Conservation (phyloP, 2,329 filamentous ascomycete genomes). For the Tolypocladium ovalisporum region DNA sequence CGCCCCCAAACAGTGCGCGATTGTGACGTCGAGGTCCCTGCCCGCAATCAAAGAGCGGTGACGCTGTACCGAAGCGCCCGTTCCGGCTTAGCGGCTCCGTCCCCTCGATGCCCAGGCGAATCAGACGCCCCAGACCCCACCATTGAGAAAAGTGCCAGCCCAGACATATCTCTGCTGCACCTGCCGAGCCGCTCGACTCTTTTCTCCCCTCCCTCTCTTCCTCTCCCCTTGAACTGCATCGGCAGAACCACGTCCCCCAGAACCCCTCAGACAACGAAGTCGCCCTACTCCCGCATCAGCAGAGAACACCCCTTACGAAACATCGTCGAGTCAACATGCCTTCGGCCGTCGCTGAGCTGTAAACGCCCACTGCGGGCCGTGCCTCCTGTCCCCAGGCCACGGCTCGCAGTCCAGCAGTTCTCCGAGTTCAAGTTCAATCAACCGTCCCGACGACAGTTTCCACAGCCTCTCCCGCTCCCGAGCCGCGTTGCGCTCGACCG, state of each 20-base stretch:
- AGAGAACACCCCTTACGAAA: constrained; percentile 36
- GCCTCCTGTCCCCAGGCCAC: constrained; percentile 26
- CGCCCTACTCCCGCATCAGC: constrained; percentile 25
- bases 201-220: constrained; percentile 2
- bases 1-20: not conserved
- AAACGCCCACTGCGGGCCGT: constrained; percentile 73
- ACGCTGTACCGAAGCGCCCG: constrained; percentile 1
- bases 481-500: constrained; percentile 18
- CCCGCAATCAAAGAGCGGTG: constrained; percentile 4
- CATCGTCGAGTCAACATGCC: constrained; percentile 62
- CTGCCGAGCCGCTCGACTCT: constrained; percentile 3
- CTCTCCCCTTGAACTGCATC: constrained; percentile 17
- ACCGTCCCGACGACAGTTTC: constrained; percentile 52
- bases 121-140: constrained; percentile 10
- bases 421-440: constrained; percentile 55
- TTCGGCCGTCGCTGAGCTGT: constrained; percentile 82
- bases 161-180: constrained; percentile 6
- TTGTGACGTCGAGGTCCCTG: not conserved
- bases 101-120: constrained; percentile 4
- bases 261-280: constrained; percentile 53
- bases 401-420: constrained; percentile 81
- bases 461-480: constrained; percentile 42
- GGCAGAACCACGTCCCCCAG: constrained; percentile 13
- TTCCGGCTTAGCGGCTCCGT: constrained; percentile 3
- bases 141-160: constrained; percentile 6